Percentiles rank a stretch among this genome's conserved stretches.
These are phyloP conservation scores for Aschersonia sp. DNA, from an alignment of 2,329 filamentous ascomycete species.

Conservation along the genomic window DNA sequence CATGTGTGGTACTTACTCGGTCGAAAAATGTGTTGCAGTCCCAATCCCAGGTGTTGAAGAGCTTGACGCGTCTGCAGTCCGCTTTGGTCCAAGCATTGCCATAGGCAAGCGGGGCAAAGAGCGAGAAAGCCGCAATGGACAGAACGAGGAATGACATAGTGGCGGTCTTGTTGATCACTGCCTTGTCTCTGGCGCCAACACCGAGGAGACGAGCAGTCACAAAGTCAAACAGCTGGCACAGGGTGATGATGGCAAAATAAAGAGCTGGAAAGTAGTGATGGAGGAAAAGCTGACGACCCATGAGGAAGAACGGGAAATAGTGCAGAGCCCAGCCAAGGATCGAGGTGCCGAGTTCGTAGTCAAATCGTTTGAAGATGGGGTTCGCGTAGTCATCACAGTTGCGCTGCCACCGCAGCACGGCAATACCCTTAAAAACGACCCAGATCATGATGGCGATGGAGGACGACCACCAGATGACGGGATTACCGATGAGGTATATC, in stretches of 20 bases:
- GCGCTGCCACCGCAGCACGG: conserved; percentile 86
- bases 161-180: conserved; percentile 59
- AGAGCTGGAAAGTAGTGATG: conserved; percentile 98
- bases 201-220: conserved; percentile 56
- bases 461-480: conserved; percentile 86
- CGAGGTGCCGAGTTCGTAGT: conserved; percentile 86
- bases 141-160: conserved; percentile 61
- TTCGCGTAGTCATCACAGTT: conserved; percentile 77
- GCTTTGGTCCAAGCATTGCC: conserved; percentile 87
- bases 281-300: conserved; percentile 95
- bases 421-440: conserved; percentile 70
- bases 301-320: conserved; percentile 97
- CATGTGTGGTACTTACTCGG: conserved; percentile 47
- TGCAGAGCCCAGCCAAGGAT: conserved; percentile 94
- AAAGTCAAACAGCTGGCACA: conserved; percentile 86
- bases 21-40: conserved; percentile 91
- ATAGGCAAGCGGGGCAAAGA: conserved; percentile 85
- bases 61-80: conserved; percentile 75
- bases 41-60: conserved; percentile 88
- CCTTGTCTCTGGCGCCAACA: conserved; percentile 50
- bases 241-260: conserved; percentile 82
- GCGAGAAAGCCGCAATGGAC: conserved; percentile 59
- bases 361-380: conserved; percentile 83
- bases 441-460: conserved; percentile 68
- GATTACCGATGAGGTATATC: conserved; percentile 93